Evolutionary conservation across 176 grass and related monocot species (phyloP).

Genomic region (Tillandsia fasciculata): DNA sequence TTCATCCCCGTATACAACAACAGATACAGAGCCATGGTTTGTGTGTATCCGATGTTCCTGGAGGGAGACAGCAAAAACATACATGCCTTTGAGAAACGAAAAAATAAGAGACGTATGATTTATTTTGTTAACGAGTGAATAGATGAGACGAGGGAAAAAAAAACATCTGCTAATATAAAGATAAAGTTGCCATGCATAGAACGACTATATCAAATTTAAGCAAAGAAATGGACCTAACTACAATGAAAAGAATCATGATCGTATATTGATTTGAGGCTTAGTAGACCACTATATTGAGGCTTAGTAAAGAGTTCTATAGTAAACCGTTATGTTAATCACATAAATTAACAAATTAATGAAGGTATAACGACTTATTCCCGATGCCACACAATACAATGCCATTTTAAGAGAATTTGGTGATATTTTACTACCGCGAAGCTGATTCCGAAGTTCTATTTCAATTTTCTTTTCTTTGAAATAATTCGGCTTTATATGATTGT

Average conservation of each 20-base stretch:
- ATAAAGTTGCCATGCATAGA: not conserved
- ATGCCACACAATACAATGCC: too few species aligned
- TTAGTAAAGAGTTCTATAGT: not conserved
- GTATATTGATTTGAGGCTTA: too few species aligned
- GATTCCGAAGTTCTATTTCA: too few species aligned
- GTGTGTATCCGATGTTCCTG: slow-evolving; percentile 65
- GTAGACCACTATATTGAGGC: too few species aligned
- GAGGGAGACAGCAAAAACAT: not conserved
- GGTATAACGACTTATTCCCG: not conserved
- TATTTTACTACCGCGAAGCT: too few species aligned
- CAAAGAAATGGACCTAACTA: not conserved
- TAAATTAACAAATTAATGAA: not conserved
- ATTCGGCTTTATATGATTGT: too few species aligned
- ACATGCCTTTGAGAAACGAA: not conserved
- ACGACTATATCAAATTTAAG: not conserved
- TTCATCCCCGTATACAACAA: slow-evolving; percentile 63
- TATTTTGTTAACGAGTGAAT: not conserved
- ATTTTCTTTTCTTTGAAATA: too few species aligned
- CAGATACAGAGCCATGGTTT: slow-evolving; percentile 52
- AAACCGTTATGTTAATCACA: not conserved
- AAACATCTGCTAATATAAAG: not conserved
- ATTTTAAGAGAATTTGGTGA: too few species aligned
- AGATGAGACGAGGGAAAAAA: not conserved
- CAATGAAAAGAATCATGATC: not conserved
- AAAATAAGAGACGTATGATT: not conserved